Conservation (phyloP, 768 basidiomycete genomes). For the Naganishia vaughanmartiniae region DNA sequence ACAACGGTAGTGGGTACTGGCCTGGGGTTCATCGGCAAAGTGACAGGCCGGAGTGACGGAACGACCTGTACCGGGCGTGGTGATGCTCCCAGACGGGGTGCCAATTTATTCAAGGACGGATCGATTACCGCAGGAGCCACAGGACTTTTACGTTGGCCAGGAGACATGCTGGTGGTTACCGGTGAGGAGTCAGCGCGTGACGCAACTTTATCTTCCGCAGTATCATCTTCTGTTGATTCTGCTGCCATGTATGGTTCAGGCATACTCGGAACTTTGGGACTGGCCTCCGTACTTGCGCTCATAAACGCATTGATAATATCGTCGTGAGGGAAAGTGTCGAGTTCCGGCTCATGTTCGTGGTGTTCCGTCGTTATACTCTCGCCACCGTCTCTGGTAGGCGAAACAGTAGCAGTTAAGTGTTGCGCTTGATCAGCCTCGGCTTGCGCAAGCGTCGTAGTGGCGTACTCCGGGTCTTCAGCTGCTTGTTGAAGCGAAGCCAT, state of each 20-base stretch:
- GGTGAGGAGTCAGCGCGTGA: neutral
- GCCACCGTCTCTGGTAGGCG: neutral
- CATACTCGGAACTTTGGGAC: neutral
- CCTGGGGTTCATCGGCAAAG: neutral
- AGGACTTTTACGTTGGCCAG: neutral
- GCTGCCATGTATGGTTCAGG: neutral
- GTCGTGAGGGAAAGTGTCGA: neutral
- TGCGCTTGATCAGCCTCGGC: neutral
- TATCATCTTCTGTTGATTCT: neutral
- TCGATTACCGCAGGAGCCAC: neutral
- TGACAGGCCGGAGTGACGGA: slow-evolving; percentile 1
- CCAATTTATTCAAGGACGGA: neutral
- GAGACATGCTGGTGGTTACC: neutral
- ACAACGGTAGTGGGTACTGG: neutral
- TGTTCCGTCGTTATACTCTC: neutral
- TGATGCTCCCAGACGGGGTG: neutral
- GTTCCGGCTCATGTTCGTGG: neutral
- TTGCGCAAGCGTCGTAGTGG: neutral
- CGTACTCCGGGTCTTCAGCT: neutral
- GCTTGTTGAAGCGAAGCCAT: slow-evolving; percentile 22
- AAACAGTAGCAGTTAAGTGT: neutral
- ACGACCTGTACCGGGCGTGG: neutral
- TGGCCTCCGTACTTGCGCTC: neutral
- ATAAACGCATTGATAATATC: slow-evolving; percentile 12
- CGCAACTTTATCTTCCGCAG: neutral